Evolutionary conservation across 2,329 filamentous ascomycete genomes (phyloP), one percentile per base, ranked within the genome.

Genomic region (Penicillium sp.): DNA sequence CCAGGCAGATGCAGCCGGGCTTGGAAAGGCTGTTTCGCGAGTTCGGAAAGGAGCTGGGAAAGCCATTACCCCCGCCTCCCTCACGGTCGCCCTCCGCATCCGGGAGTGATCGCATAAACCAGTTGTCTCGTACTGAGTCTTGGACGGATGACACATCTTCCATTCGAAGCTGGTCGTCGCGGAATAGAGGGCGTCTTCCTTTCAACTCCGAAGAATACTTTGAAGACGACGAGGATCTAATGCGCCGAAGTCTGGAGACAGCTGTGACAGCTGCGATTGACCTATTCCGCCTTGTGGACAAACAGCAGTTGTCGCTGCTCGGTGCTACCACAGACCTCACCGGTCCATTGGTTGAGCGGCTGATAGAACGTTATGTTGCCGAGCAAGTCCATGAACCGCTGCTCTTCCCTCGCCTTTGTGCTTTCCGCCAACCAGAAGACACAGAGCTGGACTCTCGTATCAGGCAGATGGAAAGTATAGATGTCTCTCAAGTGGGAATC

Each of bases 221-320:
- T 45, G 90, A 94, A 63, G 92, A 96, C 55, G 92, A 97, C 62
- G 94, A 97, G 71, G 89, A 95, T 62, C 81, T 91, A 29, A 93
- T 99, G 87, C 83, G 93, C 52, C 87, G 87, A 21, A 91, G 92
- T 14, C 77, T 97, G 13, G 94, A 99, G 74, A 95, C 90, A 1
- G 92, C 93, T 1, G 90, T 99, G 10, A 96, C 91, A 9, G 85
- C 89, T 9, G 94, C 92, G 0, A 97, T 99, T 61, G 94, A 99
- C 67, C 81, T 97, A 1, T 99, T 99, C 62, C 93, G 97, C 66
- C 87, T 87, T 55, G 93, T 99, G 5, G 94, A 99, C 70, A 96
- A 96, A 71, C 90, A 96, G 66, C 94, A 97, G 66, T 79, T 99
- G 27, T 97, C 93, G 3, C 81, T 96, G 34, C 81, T 99, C 4